A percentile compares a stretch with the other conserved stretches of the same genome.
Evolutionary conservation across 495 filamentous ascomycete genomes (phyloP).

Genomic region (Penicillium pulvis): DNA sequence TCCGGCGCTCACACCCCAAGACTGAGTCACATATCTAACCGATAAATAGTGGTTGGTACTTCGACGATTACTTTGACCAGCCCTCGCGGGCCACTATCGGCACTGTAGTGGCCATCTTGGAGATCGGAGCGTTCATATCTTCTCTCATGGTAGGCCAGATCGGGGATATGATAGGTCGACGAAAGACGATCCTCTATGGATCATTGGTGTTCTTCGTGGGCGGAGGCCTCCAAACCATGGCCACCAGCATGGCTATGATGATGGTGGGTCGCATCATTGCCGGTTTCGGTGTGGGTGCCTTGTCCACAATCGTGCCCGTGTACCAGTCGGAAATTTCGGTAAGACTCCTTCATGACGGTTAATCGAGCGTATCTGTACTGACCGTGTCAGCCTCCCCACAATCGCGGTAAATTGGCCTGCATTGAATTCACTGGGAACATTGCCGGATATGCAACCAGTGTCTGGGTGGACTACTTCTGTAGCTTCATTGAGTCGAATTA

Average conservation of each 20-base stretch:
- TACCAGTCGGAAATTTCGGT: conserved; percentile 92
- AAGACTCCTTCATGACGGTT: conserved; percentile 10
- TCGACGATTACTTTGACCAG: conserved; percentile 89
- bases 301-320: conserved; percentile 96
- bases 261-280: conserved; percentile 87
- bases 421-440: conserved; percentile 99
- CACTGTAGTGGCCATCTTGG: conserved; percentile 95
- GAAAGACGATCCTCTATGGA: conserved; percentile 90
- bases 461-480: conserved; percentile 98
- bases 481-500: conserved; percentile 82
- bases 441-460: conserved; percentile 89
- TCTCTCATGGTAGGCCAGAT: conserved; percentile 86
- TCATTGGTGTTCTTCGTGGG: conserved; percentile 91
- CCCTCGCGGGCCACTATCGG: conserved; percentile 83
- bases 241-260: conserved; percentile 87
- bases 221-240: conserved; percentile 81
- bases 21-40: conserved; percentile 8
- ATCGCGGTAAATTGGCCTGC: conserved; percentile 91
- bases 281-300: conserved; percentile 88
- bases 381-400: conserved; percentile 73
- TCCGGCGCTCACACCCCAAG: background rate
- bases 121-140: conserved; percentile 89
- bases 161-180: conserved; percentile 88
- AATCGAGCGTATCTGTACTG: background rate
- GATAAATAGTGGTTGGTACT: conserved; percentile 71